Evolutionary conservation across 164 flowering plant genomes (phyloP).

Genomic region (Vitis riparia): DNA sequence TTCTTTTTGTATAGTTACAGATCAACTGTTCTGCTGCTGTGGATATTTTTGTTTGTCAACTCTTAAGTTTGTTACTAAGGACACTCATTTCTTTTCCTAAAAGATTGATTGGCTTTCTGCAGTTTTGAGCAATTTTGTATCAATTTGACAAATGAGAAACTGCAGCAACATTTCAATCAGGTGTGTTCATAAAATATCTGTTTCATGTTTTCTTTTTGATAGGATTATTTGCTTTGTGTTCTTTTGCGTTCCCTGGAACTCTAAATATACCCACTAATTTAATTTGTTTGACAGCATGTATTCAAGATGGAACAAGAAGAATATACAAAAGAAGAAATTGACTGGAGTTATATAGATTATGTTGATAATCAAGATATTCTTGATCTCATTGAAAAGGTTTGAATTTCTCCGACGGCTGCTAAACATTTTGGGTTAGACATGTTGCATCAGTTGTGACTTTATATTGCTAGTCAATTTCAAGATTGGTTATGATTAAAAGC

Average conservation of each 20-base stretch:
- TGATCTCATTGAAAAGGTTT: constrained; percentile 59
- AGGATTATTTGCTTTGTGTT: not conserved
- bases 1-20: not conserved
- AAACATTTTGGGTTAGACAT: no score
- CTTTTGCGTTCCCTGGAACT: not conserved
- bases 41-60: not conserved
- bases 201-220: no score
- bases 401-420: not conserved
- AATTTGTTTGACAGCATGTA: constrained; percentile 41
- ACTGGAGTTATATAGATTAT: constrained; percentile 65
- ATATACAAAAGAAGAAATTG: constrained; percentile 54
- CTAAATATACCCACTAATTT: not conserved
- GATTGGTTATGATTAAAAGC: no score
- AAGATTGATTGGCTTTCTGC: constrained; percentile 14
- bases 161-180: constrained; percentile 69
- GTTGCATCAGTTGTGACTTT: no score
- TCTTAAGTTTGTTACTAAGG: not conserved
- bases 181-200: constrained; percentile 13
- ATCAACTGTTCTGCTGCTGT: not conserved
- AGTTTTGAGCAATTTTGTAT: constrained; percentile 69
- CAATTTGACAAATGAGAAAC: constrained; percentile 61
- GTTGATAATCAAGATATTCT: constrained; percentile 62
- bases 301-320: constrained; percentile 70
- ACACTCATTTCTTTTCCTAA: not conserved
- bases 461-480: no score